These are phyloP conservation scores for Graphiopsis chlorocephala DNA, from an alignment of 2,329 filamentous ascomycete genomes.

Conservation along the genomic window DNA sequence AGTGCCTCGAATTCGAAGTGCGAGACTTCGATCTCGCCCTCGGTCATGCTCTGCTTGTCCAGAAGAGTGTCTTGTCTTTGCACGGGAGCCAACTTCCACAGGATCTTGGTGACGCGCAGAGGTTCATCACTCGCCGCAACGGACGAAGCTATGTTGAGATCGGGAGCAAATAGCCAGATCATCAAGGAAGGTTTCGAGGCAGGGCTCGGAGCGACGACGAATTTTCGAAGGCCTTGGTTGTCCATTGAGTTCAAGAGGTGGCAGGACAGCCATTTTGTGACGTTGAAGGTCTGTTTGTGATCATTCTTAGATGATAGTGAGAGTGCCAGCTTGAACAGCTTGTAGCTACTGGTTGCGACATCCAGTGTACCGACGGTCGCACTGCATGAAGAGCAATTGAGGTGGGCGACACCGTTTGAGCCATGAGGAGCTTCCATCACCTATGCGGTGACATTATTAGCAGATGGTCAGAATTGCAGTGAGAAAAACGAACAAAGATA, in stretches of 20 bases:
- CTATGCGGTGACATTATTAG: background rate
- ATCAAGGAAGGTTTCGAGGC: slow-evolving; percentile 17
- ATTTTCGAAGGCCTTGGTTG: slow-evolving; percentile 54
- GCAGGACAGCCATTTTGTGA: slow-evolving; percentile 50
- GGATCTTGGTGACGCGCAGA: slow-evolving; percentile 56
- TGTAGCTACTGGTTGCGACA: slow-evolving; percentile 42
- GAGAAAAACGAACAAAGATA: background rate
- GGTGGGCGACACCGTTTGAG: slow-evolving; percentile 9
- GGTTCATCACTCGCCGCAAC: slow-evolving; percentile 33
- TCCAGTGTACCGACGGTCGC: slow-evolving; percentile 42
- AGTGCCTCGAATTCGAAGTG: slow-evolving; percentile 39
- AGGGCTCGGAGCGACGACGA: slow-evolving; percentile 53
- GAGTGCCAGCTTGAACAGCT: slow-evolving; percentile 30
- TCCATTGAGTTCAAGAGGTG: slow-evolving; percentile 57
- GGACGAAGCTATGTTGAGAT: slow-evolving; percentile 55
- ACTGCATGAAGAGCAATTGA: slow-evolving; percentile 41
- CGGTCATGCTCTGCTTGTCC: slow-evolving; percentile 20
- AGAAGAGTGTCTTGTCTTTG: slow-evolving; percentile 19
- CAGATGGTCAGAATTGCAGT: background rate
- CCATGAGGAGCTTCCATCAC: background rate
- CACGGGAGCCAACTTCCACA: slow-evolving; percentile 40
- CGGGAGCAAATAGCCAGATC: slow-evolving; percentile 61
- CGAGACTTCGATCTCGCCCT: slow-evolving; percentile 31
- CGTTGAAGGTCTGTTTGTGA: slow-evolving; percentile 20
- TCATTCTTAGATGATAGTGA: slow-evolving; percentile 21